Conservation (phyloP, 2,329 filamentous ascomycete genomes). For the Sarocladium oryzae region DNA sequence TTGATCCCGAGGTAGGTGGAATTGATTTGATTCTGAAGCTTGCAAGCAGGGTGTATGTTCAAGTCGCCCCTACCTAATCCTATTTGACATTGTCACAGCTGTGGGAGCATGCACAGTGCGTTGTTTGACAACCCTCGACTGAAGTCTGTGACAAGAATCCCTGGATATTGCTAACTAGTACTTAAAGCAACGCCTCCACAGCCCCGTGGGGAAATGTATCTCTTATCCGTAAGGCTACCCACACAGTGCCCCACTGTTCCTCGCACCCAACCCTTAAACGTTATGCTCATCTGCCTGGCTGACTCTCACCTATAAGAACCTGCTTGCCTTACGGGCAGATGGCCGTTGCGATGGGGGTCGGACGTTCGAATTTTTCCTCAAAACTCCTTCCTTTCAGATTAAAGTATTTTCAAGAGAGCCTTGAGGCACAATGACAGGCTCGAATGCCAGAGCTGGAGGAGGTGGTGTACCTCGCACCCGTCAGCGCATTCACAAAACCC, state of each 20-base stretch:
- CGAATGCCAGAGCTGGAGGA: background rate
- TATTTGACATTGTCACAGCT: no score
- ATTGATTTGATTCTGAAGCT: no score
- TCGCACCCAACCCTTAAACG: slow-evolving; percentile 16
- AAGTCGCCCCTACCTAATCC: no score
- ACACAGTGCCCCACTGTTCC: background rate
- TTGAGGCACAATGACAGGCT: background rate
- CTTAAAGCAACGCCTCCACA: no score
- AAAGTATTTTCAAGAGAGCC: background rate
- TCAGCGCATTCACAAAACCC: slow-evolving; percentile 34
- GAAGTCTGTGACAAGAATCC: no score
- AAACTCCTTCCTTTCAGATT: no score
- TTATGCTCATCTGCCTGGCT: slow-evolving; percentile 20
- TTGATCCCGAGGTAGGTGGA: no score
- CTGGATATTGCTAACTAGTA: no score
- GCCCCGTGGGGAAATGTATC: background rate
- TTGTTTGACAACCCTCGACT: no score
- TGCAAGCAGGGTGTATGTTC: no score
- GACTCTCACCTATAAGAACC: slow-evolving; percentile 11
- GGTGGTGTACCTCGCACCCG: slow-evolving; percentile 24
- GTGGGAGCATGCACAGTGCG: no score
- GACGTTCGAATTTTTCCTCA: background rate
- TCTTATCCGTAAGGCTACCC: slow-evolving; percentile 11
- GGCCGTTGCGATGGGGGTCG: background rate
- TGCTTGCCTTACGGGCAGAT: background rate